Percentiles rank a stretch among this genome's conserved stretches.
Evolutionary conservation across 768 basidiomycete genomes (phyloP).

Genomic region (Naganishia randhawae): DNA sequence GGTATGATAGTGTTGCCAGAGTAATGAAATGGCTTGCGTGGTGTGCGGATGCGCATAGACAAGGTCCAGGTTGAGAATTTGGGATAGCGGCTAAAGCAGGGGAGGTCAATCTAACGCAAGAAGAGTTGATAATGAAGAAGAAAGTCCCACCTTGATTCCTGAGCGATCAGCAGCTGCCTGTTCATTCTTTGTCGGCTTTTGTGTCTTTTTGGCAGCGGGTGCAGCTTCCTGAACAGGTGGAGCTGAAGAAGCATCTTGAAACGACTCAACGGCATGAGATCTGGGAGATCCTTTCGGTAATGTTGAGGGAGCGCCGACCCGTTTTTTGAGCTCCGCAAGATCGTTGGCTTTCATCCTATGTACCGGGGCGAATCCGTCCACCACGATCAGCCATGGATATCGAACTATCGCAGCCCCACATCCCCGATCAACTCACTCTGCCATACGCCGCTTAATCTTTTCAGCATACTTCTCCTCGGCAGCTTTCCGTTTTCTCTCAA

Average conservation of each 20-base stretch:
- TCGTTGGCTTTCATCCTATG: constrained; percentile 47
- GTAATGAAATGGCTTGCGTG: constrained; percentile 68
- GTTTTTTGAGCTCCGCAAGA: constrained; percentile 52
- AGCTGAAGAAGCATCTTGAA: neutral
- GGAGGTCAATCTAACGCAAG: neutral
- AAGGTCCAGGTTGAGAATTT: constrained; percentile 71
- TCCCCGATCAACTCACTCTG: constrained; percentile 58
- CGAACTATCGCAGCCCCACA: neutral
- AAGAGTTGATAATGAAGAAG: neutral
- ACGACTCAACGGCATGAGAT: constrained; percentile 8
- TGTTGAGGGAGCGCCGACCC: constrained; percentile 32
- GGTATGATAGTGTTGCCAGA: constrained; percentile 88
- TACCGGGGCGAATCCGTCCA: constrained; percentile 2
- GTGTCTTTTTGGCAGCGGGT: neutral
- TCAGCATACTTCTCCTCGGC: constrained; percentile 59
- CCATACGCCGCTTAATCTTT: constrained; percentile 63
- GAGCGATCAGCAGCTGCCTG: constrained; percentile 36
- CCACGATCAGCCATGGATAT: too few species aligned
- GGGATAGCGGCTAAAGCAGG: constrained; percentile 65
- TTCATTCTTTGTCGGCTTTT: constrained; percentile 10
- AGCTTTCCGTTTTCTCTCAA: constrained; percentile 40
- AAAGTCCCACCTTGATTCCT: constrained; percentile 49
- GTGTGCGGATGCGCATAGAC: constrained; percentile 64
- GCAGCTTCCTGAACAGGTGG: neutral
- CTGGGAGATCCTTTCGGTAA: constrained; percentile 11